A percentile compares a stretch with the other conserved stretches of the same genome.
phyloP scores from a whole-genome alignment of 2,329 filamentous ascomycete genomes.

The Blastomyces parvus region DNA sequence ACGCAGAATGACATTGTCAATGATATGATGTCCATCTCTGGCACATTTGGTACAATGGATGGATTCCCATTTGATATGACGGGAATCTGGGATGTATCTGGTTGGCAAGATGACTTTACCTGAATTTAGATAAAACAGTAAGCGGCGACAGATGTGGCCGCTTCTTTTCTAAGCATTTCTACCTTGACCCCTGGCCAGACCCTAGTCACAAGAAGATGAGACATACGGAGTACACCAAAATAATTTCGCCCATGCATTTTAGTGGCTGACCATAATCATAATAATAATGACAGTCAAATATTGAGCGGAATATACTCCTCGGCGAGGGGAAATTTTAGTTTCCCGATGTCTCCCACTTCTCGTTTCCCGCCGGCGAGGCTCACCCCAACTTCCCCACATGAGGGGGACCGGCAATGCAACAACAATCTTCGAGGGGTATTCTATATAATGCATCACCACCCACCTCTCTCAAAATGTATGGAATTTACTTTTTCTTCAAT shows the following conservation, averaged over 20 bases:
- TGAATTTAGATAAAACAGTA: neutral
- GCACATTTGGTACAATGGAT: slow-evolving; percentile 38
- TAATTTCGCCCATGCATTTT: neutral
- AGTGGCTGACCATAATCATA: neutral
- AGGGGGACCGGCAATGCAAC: neutral
- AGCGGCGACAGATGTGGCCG: neutral
- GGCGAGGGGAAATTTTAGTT: neutral
- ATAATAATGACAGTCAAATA: neutral
- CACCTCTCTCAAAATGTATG: neutral
- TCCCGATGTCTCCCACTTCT: neutral
- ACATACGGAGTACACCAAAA: neutral
- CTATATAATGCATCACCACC: neutral
- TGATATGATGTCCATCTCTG: slow-evolving; percentile 40
- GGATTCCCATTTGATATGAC: slow-evolving; percentile 40
- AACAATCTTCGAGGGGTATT: neutral
- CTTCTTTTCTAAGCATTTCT: neutral
- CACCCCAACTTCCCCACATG: neutral
- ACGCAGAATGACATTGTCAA: slow-evolving; percentile 39
- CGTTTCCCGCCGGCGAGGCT: neutral
- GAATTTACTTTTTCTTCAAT: neutral
- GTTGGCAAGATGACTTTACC: slow-evolving; percentile 17
- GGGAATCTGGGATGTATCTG: slow-evolving; percentile 38
- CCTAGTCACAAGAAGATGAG: neutral
- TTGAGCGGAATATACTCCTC: neutral
- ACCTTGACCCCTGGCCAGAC: neutral